phyloP scores from a whole-genome alignment of 495 filamentous ascomycete species.

The Evernia prunastri region DNA sequence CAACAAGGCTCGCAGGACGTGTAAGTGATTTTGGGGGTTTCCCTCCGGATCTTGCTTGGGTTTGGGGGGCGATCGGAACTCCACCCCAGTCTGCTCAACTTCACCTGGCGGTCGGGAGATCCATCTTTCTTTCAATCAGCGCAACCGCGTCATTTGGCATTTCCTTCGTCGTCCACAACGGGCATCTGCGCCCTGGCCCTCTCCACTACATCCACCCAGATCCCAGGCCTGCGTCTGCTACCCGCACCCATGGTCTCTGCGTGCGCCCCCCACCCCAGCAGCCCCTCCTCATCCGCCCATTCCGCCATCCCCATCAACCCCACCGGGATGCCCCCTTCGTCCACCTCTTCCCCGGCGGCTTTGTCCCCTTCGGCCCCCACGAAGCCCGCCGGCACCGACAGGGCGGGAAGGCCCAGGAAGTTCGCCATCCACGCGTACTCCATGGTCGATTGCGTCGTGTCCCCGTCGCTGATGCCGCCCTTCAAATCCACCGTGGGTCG shows the following conservation, averaged over 20 bases:
- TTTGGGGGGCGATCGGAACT: too few species aligned
- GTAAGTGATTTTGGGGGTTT: too few species aligned
- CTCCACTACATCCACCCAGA: constrained; percentile 40
- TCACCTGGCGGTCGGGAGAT: too few species aligned
- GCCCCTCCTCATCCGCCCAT: constrained; percentile 76
- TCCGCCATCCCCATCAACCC: constrained; percentile 84
- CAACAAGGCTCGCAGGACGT: too few species aligned
- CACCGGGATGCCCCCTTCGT: constrained; percentile 56
- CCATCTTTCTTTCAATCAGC: too few species aligned
- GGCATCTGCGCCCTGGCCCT: constrained; percentile 31
- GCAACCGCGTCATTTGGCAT: too few species aligned
- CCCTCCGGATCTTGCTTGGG: too few species aligned
- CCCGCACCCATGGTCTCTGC: constrained; percentile 42
- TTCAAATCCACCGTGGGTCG: constrained; percentile 44
- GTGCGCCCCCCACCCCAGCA: constrained; percentile 68
- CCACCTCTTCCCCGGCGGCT: constrained; percentile 29
- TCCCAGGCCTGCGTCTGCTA: constrained; percentile 29
- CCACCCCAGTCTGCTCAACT: too few species aligned
- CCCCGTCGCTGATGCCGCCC: constrained; percentile 66
- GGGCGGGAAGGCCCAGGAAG: constrained; percentile 67
- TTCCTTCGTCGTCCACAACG: background rate
- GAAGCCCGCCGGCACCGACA: constrained; percentile 62
- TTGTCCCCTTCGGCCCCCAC: constrained; percentile 41
- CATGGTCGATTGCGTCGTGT: constrained; percentile 69
- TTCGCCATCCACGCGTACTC: constrained; percentile 85